phyloP scores from a whole-genome alignment of 768 basidiomycete genomes.

The Steccherinum ochraceum region DNA sequence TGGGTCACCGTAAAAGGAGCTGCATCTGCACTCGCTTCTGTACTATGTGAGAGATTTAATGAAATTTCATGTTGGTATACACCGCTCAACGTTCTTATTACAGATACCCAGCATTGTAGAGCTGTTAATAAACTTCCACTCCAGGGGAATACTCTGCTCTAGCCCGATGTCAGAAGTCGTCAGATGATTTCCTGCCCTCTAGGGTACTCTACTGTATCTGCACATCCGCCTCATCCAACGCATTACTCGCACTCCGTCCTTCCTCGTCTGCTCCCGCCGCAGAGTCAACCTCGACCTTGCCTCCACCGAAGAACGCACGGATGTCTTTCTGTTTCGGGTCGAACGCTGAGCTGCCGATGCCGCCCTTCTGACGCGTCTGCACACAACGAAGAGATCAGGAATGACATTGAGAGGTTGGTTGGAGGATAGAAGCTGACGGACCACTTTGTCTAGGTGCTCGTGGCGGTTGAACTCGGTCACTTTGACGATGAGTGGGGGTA shows the following conservation, averaged over 20 bases:
- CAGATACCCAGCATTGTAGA: too few relatives aligned
- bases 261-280: slow-evolving; percentile 10
- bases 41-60: too few relatives aligned
- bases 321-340: slow-evolving; percentile 76
- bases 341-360: slow-evolving; percentile 63
- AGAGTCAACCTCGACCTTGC: background rate
- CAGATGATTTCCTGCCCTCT: background rate
- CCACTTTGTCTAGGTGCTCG: slow-evolving; percentile 51
- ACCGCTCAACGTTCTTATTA: too few relatives aligned
- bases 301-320: slow-evolving; percentile 61
- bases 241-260: slow-evolving; percentile 23
- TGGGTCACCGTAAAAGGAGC: slow-evolving; percentile 37
- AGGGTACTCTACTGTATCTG: slow-evolving; percentile 8
- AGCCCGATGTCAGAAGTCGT: too few relatives aligned
- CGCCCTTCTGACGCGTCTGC: slow-evolving; percentile 65
- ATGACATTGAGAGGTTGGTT: background rate
- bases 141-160: too few relatives aligned
- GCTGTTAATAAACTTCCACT: too few relatives aligned
- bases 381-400: background rate
- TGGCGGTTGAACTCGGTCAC: slow-evolving; percentile 49
- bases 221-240: slow-evolving; percentile 21
- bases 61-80: too few relatives aligned
- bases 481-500: slow-evolving; percentile 32
- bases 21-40: background rate
- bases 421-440: slow-evolving; percentile 31